A percentile compares a stretch with the other conserved stretches of the same genome.
Conservation (phyloP, 768 basidiomycete species). For the Tephrocybe sp. region DNA sequence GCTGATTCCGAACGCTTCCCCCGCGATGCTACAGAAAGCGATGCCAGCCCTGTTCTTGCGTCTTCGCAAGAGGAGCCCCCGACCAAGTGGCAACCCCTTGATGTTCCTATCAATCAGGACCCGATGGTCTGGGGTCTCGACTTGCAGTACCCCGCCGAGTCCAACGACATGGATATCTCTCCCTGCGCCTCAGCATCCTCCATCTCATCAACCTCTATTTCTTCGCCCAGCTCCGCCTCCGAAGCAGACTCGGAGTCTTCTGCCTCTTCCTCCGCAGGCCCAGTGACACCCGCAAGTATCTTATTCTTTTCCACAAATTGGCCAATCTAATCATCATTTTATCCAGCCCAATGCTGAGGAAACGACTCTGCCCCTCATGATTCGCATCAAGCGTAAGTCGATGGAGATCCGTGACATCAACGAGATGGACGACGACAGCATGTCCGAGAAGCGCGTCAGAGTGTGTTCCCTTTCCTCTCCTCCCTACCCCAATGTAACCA, state of each 20-base stretch:
- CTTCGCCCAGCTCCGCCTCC: constrained; percentile 10
- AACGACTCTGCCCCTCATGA: constrained; percentile 20
- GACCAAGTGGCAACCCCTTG: constrained; percentile 18
- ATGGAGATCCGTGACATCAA: constrained; percentile 20
- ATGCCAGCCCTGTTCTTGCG: constrained; percentile 9
- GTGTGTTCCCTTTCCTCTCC: constrained; percentile 17
- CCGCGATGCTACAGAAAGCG: constrained; percentile 7
- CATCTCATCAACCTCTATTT: neutral
- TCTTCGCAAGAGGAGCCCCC: constrained; percentile 7
- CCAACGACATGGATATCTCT: constrained; percentile 13
- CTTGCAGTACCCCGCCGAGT: constrained; percentile 12
- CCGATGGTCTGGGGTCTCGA: constrained; percentile 23
- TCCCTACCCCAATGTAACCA: neutral
- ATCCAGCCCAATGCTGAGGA: constrained; percentile 10
- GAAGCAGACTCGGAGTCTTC: constrained; percentile 17
- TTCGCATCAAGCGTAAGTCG: constrained; percentile 39
- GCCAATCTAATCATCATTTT: neutral
- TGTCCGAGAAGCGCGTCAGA: constrained; percentile 40
- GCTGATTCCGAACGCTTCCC: constrained; percentile 11
- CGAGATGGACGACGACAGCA: constrained; percentile 3
- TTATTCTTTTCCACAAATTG: neutral
- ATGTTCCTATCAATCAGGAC: constrained; percentile 27
- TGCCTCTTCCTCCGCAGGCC: constrained; percentile 22
- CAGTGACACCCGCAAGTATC: constrained; percentile 29
- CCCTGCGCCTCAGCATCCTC: constrained; percentile 8